phyloP scores from a whole-genome alignment of 2,329 filamentous ascomycete genomes.

The Exophiala sp. region DNA sequence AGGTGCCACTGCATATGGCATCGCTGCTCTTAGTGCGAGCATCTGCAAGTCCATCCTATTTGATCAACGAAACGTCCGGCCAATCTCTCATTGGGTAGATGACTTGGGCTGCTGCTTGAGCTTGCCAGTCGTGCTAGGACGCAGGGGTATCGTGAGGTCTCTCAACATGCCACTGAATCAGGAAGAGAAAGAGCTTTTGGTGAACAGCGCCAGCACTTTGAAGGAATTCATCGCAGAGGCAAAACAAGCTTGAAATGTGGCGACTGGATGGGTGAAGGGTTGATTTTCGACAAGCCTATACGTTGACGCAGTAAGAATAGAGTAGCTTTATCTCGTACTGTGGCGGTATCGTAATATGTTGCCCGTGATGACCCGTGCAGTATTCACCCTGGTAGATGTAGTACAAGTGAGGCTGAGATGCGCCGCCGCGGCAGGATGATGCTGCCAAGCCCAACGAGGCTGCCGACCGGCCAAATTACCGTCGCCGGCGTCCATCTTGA shows the following conservation, averaged over 20 bases:
- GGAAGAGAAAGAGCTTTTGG: constrained; percentile 23
- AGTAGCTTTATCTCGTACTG: no score
- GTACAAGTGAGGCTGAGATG: not conserved
- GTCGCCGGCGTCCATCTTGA: not conserved
- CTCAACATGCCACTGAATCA: constrained; percentile 25
- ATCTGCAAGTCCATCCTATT: constrained; percentile 49
- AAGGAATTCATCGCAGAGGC: constrained; percentile 19
- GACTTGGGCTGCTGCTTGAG: constrained; percentile 47
- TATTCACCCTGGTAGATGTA: not conserved
- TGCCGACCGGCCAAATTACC: not conserved
- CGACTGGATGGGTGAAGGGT: not conserved
- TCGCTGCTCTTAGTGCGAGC: constrained; percentile 44
- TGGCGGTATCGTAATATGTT: no score
- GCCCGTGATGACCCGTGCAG: no score
- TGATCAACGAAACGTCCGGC: constrained; percentile 44
- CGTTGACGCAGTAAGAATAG: no score
- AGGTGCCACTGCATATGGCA: constrained; percentile 48
- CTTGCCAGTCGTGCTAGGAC: constrained; percentile 46
- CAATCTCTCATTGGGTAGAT: constrained; percentile 47
- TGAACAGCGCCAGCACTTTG: constrained; percentile 16
- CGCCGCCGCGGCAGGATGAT: not conserved
- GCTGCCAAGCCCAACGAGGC: constrained; percentile 2
- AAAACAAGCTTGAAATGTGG: not conserved
- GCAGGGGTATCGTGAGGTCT: constrained; percentile 42
- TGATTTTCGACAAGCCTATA: not conserved